phyloP scores from a whole-genome alignment of 192 early-diverging fungal genomes.

The Diversispora eburnea region DNA sequence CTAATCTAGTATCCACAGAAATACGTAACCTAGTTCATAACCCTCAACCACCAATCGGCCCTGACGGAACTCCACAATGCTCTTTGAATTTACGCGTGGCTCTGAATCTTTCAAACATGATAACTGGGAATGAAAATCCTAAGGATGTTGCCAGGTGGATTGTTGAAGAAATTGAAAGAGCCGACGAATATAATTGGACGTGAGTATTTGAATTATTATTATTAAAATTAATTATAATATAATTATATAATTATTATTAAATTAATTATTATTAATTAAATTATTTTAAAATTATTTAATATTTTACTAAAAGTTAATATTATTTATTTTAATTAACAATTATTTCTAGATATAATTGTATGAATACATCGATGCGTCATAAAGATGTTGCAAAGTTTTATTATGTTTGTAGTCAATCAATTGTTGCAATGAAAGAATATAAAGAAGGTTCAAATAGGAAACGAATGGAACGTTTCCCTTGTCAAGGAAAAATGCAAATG shows the following conservation, averaged over 20 bases:
- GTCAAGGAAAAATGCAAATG: conserved; percentile 31
- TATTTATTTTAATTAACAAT: background rate
- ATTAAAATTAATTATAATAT: background rate
- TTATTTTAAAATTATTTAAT: background rate
- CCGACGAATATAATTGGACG: conserved; percentile 30
- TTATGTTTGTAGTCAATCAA: conserved; percentile 26
- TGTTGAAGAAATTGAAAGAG: conserved; percentile 29
- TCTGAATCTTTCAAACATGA: conserved; percentile 8
- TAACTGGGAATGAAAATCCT: conserved; percentile 24
- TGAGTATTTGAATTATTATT: background rate
- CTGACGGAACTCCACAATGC: conserved; percentile 14
- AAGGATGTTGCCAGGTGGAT: conserved; percentile 27
- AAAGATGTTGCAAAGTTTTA: conserved; percentile 30
- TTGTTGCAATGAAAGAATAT: conserved; percentile 26
- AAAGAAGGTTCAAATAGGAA: conserved; percentile 30
- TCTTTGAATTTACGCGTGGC: conserved; percentile 15
- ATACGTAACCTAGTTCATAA: conserved; percentile 2
- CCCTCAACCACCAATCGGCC: conserved; percentile 1
- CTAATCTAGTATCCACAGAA: conserved; percentile 8
- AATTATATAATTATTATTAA: background rate
- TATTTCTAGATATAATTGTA: conserved; percentile 26
- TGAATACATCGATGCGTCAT: conserved; percentile 30
- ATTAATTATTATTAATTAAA: background rate
- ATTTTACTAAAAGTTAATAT: background rate
- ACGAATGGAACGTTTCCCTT: conserved; percentile 30